Percentiles rank a stretch among this genome's conserved stretches.
These are phyloP conservation scores for Xylogone sp. DNA, from an alignment of 2,329 filamentous ascomycete genomes.

Conservation along the genomic window DNA sequence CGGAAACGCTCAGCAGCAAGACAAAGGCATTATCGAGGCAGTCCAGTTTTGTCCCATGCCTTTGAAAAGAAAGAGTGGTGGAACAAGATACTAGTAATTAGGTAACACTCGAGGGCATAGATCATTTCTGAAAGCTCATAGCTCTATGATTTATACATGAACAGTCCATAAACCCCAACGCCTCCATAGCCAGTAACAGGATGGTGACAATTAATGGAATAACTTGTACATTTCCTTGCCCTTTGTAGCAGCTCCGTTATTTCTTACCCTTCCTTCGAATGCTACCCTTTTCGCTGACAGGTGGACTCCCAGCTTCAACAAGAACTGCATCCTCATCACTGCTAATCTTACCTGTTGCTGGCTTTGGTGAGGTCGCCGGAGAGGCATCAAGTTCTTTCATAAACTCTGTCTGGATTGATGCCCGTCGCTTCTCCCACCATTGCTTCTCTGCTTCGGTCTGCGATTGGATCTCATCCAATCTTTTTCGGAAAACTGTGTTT, in stretches of 20 bases:
- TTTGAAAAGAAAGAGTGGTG: neutral
- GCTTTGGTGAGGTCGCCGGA: constrained; percentile 38
- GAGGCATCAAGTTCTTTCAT: constrained; percentile 79
- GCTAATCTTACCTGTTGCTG: constrained; percentile 32
- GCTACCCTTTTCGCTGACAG: constrained; percentile 23
- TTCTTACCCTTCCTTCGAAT: constrained; percentile 63
- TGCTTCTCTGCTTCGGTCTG: constrained; percentile 72
- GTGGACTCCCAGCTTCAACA: constrained; percentile 50
- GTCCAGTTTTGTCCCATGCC: neutral
- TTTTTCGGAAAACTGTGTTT: constrained; percentile 72
- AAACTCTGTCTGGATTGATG: constrained; percentile 69
- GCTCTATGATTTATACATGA: neutral
- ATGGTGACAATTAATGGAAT: neutral
- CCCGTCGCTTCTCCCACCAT: constrained; percentile 88
- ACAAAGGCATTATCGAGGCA: neutral
- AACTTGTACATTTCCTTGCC: neutral
- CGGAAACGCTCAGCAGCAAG: too few species aligned
- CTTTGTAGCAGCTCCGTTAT: constrained; percentile 28
- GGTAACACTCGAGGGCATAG: neutral
- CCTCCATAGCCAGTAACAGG: constrained; percentile 1
- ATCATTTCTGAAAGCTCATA: neutral
- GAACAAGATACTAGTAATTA: neutral
- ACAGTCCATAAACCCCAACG: constrained; percentile 3
- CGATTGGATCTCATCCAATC: constrained; percentile 70
- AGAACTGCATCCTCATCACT: constrained; percentile 75